phyloP scores from a whole-genome alignment of 2,329 filamentous ascomycete species.

The Nemania diffusa region DNA sequence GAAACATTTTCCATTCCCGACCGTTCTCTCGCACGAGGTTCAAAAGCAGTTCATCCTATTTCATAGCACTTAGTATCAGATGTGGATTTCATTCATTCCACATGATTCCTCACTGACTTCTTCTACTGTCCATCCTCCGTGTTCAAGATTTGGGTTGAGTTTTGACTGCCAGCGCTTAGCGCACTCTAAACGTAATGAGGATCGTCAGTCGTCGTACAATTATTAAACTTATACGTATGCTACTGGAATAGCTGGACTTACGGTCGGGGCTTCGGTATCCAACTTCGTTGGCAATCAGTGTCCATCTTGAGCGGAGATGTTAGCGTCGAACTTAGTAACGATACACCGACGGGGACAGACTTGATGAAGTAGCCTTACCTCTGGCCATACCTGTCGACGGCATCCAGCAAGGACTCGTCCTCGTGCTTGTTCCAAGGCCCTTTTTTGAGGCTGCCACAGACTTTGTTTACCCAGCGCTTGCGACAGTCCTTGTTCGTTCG shows the following conservation, averaged over 20 bases:
- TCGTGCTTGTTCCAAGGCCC: slow-evolving; percentile 34
- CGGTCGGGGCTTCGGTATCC: slow-evolving; percentile 48
- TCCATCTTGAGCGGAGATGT: slow-evolving; percentile 50
- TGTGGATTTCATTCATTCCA: neutral
- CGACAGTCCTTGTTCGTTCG: slow-evolving; percentile 38
- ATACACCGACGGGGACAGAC: neutral
- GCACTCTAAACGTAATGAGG: slow-evolving; percentile 50
- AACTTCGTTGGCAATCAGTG: slow-evolving; percentile 54
- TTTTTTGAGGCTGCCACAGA: slow-evolving; percentile 34
- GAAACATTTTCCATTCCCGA: slow-evolving; percentile 42
- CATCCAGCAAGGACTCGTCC: slow-evolving; percentile 46
- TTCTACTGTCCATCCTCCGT: slow-evolving; percentile 38
- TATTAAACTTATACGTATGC: neutral
- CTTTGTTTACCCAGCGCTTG: slow-evolving; percentile 37
- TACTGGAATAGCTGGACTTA: slow-evolving; percentile 28
- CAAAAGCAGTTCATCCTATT: slow-evolving; percentile 37
- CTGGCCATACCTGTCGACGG: slow-evolving; percentile 51
- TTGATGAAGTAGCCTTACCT: slow-evolving; percentile 40
- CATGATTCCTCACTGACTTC: slow-evolving; percentile 32
- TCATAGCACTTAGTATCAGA: neutral
- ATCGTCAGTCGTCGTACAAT: neutral
- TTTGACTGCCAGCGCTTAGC: slow-evolving; percentile 59
- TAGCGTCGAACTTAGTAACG: neutral
- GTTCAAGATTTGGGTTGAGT: slow-evolving; percentile 54
- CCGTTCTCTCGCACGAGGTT: slow-evolving; percentile 35